phyloP scores from a whole-genome alignment of 192 early-diverging fungal species.

The Coemansia asiatica region DNA sequence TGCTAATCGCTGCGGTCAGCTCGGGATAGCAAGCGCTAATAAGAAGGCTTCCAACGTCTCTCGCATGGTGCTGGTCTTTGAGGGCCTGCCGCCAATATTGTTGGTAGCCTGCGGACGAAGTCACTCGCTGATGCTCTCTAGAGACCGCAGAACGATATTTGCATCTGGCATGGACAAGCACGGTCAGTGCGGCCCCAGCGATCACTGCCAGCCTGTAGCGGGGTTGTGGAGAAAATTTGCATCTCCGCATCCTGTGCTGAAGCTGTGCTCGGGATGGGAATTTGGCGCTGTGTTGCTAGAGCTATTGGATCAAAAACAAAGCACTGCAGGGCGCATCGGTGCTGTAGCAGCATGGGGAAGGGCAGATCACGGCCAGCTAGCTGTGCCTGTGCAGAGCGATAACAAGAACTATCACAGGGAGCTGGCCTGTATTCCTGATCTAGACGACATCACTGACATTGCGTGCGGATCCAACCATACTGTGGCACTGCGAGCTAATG shows the following conservation, averaged over 20 bases:
- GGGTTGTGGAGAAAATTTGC: constrained; percentile 16
- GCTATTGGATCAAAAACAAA: constrained; percentile 41
- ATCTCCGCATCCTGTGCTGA: constrained; percentile 11
- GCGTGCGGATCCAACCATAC: constrained; percentile 79
- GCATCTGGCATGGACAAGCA: constrained; percentile 65
- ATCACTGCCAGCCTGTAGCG: background rate
- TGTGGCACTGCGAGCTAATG: constrained; percentile 54
- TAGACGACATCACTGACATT: constrained; percentile 19
- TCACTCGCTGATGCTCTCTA: constrained; percentile 59
- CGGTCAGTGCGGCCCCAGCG: constrained; percentile 59
- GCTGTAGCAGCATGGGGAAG: constrained; percentile 69
- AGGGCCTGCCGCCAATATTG: constrained; percentile 36
- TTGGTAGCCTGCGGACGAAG: constrained; percentile 66
- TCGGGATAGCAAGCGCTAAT: constrained; percentile 36
- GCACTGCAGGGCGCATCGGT: constrained; percentile 12
- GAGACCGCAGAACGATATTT: constrained; percentile 48
- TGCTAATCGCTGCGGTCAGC: constrained; percentile 64
- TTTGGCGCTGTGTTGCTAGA: constrained; percentile 62
- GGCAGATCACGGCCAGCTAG: constrained; percentile 73
- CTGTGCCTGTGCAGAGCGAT: background rate
- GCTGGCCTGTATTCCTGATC: constrained; percentile 12
- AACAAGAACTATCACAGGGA: constrained; percentile 6
- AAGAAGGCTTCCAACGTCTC: background rate
- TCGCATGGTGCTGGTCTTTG: constrained; percentile 1
- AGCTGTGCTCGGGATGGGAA: constrained; percentile 53